phyloP scores from a whole-genome alignment of 257 asterid genomes.

The Solanum verrucosum region DNA sequence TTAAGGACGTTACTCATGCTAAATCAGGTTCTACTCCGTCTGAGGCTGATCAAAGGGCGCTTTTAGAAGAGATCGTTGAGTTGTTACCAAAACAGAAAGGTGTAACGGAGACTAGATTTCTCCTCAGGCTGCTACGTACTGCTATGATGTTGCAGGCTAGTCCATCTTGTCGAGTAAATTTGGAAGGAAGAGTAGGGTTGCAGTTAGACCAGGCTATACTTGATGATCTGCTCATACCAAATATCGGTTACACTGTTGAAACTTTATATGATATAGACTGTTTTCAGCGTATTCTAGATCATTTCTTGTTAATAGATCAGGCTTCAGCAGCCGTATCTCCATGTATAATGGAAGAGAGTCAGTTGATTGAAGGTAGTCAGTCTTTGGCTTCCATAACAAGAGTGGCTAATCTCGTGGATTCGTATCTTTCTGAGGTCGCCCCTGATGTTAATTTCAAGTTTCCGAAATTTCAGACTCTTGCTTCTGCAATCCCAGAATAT shows the following conservation, averaged over 20 bases:
- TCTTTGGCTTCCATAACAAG: conserved; percentile 50
- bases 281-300: conserved; percentile 85
- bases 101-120: conserved; percentile 57
- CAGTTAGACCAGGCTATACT: conserved; percentile 66
- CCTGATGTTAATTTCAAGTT: conserved; percentile 66
- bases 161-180: conserved; percentile 51
- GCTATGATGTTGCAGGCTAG: conserved; percentile 63
- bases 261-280: conserved; percentile 74
- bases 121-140: conserved; percentile 57
- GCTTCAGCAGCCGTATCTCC: conserved; percentile 53
- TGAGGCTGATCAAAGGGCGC: conserved; percentile 66
- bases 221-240: conserved; percentile 72
- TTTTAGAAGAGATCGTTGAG: conserved; percentile 75
- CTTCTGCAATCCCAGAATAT: conserved; percentile 77
- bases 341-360: conserved; percentile 49
- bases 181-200: conserved; percentile 71
- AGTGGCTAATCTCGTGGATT: conserved; percentile 79
- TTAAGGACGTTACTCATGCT: conserved; percentile 35
- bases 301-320: conserved; percentile 57
- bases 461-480: conserved; percentile 66
- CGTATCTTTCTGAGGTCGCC: conserved; percentile 84
- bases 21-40: conserved; percentile 56
- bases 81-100: conserved; percentile 54
- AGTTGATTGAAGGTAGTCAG: conserved; percentile 23
- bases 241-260: conserved; percentile 50